Evolutionary conservation across 495 filamentous ascomycete genomes (phyloP).

Genomic region (Talaromyces adpressus): DNA sequence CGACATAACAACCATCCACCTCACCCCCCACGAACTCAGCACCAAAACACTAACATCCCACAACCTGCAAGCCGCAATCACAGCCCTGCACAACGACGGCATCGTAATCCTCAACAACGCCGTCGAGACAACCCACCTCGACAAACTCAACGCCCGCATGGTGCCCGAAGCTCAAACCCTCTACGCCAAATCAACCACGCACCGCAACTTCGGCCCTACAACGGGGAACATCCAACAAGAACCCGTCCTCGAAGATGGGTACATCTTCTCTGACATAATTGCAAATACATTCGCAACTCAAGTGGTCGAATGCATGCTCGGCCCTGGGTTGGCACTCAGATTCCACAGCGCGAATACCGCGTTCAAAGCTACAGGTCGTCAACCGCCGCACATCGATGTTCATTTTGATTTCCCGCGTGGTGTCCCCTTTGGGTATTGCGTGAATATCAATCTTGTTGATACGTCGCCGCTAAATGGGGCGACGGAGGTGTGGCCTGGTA

Average conservation of each 20-base stretch:
- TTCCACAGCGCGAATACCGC: constrained; percentile 50
- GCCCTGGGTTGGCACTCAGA: constrained; percentile 37
- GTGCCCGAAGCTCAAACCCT: constrained; percentile 39
- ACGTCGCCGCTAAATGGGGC: constrained; percentile 28
- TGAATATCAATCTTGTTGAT: constrained; percentile 19
- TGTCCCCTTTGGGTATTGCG: constrained; percentile 16
- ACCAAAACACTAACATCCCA: constrained; percentile 20
- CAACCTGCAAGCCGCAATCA: constrained; percentile 47
- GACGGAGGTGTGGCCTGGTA: constrained; percentile 39
- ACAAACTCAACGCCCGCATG: constrained; percentile 46
- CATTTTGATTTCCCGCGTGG: constrained; percentile 43
- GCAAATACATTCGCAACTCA: constrained; percentile 42
- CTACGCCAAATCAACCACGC: constrained; percentile 29
- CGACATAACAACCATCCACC: constrained; percentile 13
- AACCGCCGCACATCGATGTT: constrained; percentile 50
- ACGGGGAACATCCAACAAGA: constrained; percentile 51
- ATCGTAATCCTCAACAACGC: constrained; percentile 51
- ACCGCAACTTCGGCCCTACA: constrained; percentile 43
- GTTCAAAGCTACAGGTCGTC: constrained; percentile 29
- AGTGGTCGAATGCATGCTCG: constrained; percentile 41
- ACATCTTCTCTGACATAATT: constrained; percentile 34
- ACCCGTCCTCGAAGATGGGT: constrained; percentile 32
- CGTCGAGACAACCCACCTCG: constrained; percentile 32
- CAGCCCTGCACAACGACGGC: constrained; percentile 45
- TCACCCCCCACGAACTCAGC: constrained; percentile 14